Base-by-base conservation (phyloP, 257 asterid species). In the Nicotiana knightiana region DNA sequence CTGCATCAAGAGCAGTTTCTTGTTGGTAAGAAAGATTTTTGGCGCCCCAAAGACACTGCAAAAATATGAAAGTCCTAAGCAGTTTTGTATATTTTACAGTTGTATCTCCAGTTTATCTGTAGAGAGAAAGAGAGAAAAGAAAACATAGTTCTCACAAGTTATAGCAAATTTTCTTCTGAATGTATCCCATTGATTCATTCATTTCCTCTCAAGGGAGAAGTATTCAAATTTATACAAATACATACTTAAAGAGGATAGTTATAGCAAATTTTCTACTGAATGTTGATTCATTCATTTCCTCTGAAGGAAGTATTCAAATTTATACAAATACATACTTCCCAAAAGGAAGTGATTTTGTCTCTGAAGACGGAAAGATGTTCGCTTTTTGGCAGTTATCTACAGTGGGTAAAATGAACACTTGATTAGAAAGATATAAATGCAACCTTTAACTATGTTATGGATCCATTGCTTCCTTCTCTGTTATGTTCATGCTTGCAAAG, bases 1-100 rank as follows among this genome's bases (percentile, higher is more conserved):
- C 71, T 93, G 39, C 89, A 89, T 84, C 98, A 88, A 77, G 89
- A 90, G 79, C 94, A 91, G 89, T 94, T 93, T 87, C 97, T 96
- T 79, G 92, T 94, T 63, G 94, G 96, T 9, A 88, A 90, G 91
- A 96, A 94, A 87, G 91, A 85, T 55, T 91, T 92, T 81, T 94
- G 98, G 98, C 91, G 98, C 77, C 98, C 98, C 37, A 84, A 70
- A 76, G 81, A 67, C 61, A 81, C 79, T 16, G 80, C 84, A 39
- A 59, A 70, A 73, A 81, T 81, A 85, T 87, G 82, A 86, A 70
- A 68, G 28, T 51, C 43, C 21, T 11, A 9, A 51, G 2, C 46
- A 28, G 21, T 51, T 26, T 51, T 75, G 64, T 75, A 75, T 75
- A 75, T 51, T 75, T 75, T 75, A 51, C 46, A 75, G 75, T 28